Evolutionary conservation across 495 filamentous ascomycete genomes (phyloP), one percentile per base, ranked within the genome.

Genomic region (Aspergillus baeticus): DNA sequence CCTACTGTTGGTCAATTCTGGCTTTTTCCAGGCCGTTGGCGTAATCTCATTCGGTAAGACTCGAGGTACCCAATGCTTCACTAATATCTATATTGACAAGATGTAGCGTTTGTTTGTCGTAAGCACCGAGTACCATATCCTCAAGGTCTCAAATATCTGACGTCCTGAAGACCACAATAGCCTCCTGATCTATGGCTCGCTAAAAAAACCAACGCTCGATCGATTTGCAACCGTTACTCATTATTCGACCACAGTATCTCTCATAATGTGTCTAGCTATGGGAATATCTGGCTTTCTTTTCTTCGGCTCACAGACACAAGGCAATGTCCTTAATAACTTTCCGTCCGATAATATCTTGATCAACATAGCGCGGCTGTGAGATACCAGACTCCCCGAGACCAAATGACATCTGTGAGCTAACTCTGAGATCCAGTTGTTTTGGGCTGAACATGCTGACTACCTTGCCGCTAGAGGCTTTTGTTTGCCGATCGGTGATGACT

Each of bases 381-480:
- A 13, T 35, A 4, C 2, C 6, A 3, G 31, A 31, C 44, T 10
- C 26, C 18, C 15, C 26, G 5, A 31, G 22, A 15, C 26, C 10
- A 7, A 23, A 7, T 10, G 22, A 15, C 2, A 33, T 47, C 52
- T 22, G 13, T 8, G 20, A 54, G 47, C 69, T 72, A 59, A 75
- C 53, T 23, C 22, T 0, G 13, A 17, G 2, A 23, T 4, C 11
- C 43, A 76, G 69, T 62, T 96, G 91, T 68, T 96, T 98, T 61
- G 94, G 95, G 4, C 74, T 98, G 52, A 98, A 98, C 76, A 98
- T 98, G 94, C 84, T 98, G 58, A 98, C 94, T 6, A 98, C 94
- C 2, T 76, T 98, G 41, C 94, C 94, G 3, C 83, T 98, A 35
- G 94, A 98, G 75, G 90, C 91, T 7, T 98, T 98, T 69, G 94